These are phyloP conservation scores for Tephrocybe sp. DNA, from an alignment of 768 basidiomycete species.

Conservation along the genomic window DNA sequence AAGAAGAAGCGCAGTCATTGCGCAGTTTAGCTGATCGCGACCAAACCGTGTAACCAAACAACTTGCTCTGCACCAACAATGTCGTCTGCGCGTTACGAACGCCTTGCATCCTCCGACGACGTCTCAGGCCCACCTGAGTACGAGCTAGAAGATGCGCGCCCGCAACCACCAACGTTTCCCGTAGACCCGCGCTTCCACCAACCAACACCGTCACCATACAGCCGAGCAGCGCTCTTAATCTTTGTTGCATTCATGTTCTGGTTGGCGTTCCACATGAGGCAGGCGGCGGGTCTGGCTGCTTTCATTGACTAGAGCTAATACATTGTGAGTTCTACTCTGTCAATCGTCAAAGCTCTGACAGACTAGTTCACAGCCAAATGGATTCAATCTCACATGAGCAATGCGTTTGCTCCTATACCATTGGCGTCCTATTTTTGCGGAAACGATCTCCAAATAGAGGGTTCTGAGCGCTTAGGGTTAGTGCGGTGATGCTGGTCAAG, in stretches of 20 bases:
- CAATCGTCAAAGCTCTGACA: too few species aligned
- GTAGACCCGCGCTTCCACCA: constrained; percentile 16
- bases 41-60: background rate
- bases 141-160: constrained; percentile 16
- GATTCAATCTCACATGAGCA: too few species aligned
- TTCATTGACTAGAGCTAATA: constrained; percentile 5
- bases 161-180: constrained; percentile 10
- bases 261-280: constrained; percentile 19
- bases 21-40: too few species aligned
- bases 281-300: constrained; percentile 18
- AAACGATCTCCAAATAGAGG: too few species aligned
- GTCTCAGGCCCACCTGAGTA: constrained; percentile 1
- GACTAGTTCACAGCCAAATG: too few species aligned
- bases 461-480: too few species aligned
- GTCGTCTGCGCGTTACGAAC: constrained; percentile 14
- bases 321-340: too few species aligned
- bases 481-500: too few species aligned
- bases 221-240: constrained; percentile 15
- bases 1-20: too few species aligned
- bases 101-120: constrained; percentile 11
- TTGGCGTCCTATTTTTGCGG: too few species aligned
- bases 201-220: constrained; percentile 15
- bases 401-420: too few species aligned
- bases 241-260: constrained; percentile 15
- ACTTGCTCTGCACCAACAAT: background rate